Conservation (phyloP, 768 basidiomycete genomes). For the Russula lepida region DNA sequence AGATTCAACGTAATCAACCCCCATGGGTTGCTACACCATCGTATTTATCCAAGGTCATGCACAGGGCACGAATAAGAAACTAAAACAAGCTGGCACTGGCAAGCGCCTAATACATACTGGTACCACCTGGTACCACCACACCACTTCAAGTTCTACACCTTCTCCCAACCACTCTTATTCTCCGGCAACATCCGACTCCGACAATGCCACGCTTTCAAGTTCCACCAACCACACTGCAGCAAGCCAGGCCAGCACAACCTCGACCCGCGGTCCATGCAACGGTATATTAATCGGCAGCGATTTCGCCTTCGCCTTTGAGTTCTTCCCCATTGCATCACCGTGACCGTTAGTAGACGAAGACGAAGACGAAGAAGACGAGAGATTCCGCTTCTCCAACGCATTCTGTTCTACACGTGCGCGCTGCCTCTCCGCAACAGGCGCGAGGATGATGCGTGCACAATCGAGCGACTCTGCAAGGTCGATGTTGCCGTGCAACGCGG, state of each 20-base stretch:
- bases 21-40: background rate
- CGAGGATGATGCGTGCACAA: conserved; percentile 61
- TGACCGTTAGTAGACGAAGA: conserved; percentile 24
- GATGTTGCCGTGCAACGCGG: conserved; percentile 17
- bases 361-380: conserved; percentile 19
- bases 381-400: conserved; percentile 42
- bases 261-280: conserved; percentile 78
- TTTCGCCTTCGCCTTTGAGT: conserved; percentile 40
- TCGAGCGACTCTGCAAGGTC: conserved; percentile 54
- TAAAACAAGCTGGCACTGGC: background rate
- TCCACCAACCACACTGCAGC: conserved; percentile 74
- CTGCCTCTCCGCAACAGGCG: conserved; percentile 59
- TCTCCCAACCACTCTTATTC: background rate
- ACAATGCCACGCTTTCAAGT: conserved; percentile 39
- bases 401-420: conserved; percentile 47
- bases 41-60: background rate
- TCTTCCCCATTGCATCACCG: conserved; percentile 23
- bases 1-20: background rate
- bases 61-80: background rate
- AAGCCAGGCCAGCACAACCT: conserved; percentile 79
- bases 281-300: conserved; percentile 68
- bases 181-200: background rate
- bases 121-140: background rate
- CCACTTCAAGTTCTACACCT: background rate
- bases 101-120: background rate